Base-by-base conservation (phyloP, 1,139 yeast genomes). In the Kodamaea derodonti region DNA sequence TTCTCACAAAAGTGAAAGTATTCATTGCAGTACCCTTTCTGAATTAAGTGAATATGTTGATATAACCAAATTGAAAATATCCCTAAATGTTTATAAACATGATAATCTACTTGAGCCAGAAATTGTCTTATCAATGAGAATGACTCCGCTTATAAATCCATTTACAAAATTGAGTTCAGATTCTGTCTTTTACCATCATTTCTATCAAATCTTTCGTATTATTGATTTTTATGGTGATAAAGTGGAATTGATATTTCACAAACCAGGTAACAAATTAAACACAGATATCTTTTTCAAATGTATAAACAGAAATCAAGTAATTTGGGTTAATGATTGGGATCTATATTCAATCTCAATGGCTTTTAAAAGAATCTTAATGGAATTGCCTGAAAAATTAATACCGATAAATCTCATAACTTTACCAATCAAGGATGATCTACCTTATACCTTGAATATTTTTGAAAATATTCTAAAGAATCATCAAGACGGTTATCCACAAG, bases 1-100 rank as follows among this genome's bases (percentile, higher is more conserved):
- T 8, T 15, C 12, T 5, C 12, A 9, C 5, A 12, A 30, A 9
- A 15, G 30, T 33, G 61, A 65, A 30, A 60, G 76, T 13, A 55
- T 71, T 11, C 73, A 75, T 44, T 76, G 86, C 42, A 66, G 70
- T 8, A 71, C 75, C 34, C 58, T 92, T 20, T 67, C 84, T 10
- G 80, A 75, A 28, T 65, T 92, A 38, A 77, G 90, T 4, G 67
- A 70, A 31, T 60, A 71, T 42, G 63, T 88, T 14, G 96, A 88
- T 56, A 76, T 92, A 34, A 82, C 94, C 4, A 72, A 72, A 38
- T 61, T 92, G 36, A 81, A 90, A 46, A 81, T 92, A 31, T 84
- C 94, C 1, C 70, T 88, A 26, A 76, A 78, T 32, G 84, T 87
- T 3, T 88, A 86, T 56, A 52, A 67, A 49, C 57, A 67, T 47